Conservation (phyloP, 345 rosid species). For the Mercurialis annua region DNA sequence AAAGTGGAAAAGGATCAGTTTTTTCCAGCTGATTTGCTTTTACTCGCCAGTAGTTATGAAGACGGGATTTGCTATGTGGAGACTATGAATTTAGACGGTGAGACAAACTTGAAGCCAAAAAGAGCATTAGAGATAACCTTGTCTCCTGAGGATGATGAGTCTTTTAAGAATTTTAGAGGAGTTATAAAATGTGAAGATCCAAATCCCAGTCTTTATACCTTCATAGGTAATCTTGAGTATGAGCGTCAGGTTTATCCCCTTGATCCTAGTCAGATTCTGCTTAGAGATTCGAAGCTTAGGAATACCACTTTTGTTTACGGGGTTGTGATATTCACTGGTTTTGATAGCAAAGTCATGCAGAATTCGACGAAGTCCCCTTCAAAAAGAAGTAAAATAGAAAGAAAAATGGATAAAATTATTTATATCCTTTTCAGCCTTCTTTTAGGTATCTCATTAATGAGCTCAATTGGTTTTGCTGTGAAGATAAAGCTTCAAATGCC, state of each 20-base stretch:
- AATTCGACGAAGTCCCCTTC: slow-evolving; percentile 87
- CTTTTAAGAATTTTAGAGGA: slow-evolving; percentile 59
- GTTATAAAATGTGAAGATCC: slow-evolving; percentile 87
- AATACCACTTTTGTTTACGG: slow-evolving; percentile 80
- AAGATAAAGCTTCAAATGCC: slow-evolving; percentile 74
- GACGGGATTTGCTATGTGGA: slow-evolving; percentile 98
- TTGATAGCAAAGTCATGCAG: slow-evolving; percentile 94
- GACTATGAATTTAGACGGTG: slow-evolving; percentile 99
- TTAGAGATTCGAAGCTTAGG: slow-evolving; percentile 95
- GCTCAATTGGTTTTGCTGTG: slow-evolving; percentile 86
- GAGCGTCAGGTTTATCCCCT: slow-evolving; percentile 59
- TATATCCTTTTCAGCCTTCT: slow-evolving; percentile 76
- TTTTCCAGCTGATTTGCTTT: slow-evolving; percentile 88
- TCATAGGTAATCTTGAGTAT: slow-evolving; percentile 73
- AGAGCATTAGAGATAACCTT: slow-evolving; percentile 70
- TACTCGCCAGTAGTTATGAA: slow-evolving; percentile 83
- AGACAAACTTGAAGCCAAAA: slow-evolving; percentile 90
- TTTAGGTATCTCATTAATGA: slow-evolving; percentile 59
- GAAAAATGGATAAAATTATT: slow-evolving; percentile 87
- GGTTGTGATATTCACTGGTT: slow-evolving; percentile 80
- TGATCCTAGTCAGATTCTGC: slow-evolving; percentile 86
- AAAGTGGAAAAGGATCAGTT: slow-evolving; percentile 90
- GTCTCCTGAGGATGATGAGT: slow-evolving; percentile 57
- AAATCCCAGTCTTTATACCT: slow-evolving; percentile 86
- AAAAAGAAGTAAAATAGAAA: slow-evolving; percentile 80